phyloP scores from a whole-genome alignment of 495 filamentous ascomycete genomes.

The Penicillium bovifimosum region DNA sequence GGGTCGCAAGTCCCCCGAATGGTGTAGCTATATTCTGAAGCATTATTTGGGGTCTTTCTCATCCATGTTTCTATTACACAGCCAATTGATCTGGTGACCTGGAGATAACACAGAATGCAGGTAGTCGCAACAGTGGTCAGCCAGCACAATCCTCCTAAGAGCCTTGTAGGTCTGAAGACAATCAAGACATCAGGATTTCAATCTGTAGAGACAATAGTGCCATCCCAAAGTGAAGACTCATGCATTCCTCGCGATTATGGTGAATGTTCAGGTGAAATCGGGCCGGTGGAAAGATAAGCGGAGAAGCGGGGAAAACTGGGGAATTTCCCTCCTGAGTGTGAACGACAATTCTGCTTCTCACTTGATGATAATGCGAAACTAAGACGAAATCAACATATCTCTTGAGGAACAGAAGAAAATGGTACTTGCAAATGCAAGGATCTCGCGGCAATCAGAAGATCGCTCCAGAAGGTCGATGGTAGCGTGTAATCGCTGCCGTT shows the following conservation, averaged over 20 bases:
- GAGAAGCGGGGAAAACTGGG: not conserved
- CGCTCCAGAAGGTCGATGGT: slow-evolving; percentile 28
- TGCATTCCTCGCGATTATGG: too few relatives aligned
- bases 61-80: not conserved
- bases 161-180: not conserved
- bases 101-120: not conserved
- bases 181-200: not conserved
- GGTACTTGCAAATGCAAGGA: slow-evolving; percentile 23
- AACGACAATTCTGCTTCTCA: not conserved
- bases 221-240: too few relatives aligned
- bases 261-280: not conserved
- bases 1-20: slow-evolving; percentile 51
- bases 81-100: not conserved
- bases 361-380: not conserved
- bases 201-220: too few relatives aligned
- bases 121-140: not conserved
- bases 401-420: slow-evolving; percentile 1
- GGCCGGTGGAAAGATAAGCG: not conserved
- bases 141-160: not conserved
- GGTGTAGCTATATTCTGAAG: slow-evolving; percentile 43
- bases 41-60: not conserved
- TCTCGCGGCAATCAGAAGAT: slow-evolving; percentile 19
- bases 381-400: not conserved
- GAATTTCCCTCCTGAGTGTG: not conserved
- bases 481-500: slow-evolving; percentile 37